Conservation (phyloP, 2,329 filamentous ascomycete species). For the Aspergillus sergii region DNA sequence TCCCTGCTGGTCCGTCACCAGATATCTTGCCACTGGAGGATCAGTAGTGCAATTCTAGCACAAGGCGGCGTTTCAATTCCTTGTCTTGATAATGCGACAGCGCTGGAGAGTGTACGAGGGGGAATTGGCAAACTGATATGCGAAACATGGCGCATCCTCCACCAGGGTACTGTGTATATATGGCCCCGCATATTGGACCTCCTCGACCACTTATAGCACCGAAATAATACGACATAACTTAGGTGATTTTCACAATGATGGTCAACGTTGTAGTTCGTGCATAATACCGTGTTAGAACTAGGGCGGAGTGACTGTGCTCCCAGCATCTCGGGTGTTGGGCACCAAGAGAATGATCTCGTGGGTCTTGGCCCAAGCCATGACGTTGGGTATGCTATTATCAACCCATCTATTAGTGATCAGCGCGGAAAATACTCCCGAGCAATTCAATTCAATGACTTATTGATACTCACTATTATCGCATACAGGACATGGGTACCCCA, state of each 20-base stretch:
- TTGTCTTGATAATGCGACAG: background rate
- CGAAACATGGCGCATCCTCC: background rate
- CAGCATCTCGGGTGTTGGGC: background rate
- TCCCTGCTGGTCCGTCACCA: slow-evolving; percentile 31
- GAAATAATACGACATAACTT: background rate
- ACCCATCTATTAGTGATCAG: background rate
- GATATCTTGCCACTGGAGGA: slow-evolving; percentile 26
- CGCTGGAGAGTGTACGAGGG: background rate
- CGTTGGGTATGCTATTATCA: background rate
- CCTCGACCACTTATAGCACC: background rate
- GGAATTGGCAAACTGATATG: background rate
- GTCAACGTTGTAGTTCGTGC: background rate
- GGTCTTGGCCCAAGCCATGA: background rate
- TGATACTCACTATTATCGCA: background rate
- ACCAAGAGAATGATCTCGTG: background rate
- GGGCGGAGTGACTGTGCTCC: background rate
- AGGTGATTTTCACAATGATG: background rate
- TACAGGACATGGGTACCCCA: background rate
- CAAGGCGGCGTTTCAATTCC: background rate
- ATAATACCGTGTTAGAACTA: background rate
- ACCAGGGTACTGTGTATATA: background rate
- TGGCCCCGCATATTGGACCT: background rate
- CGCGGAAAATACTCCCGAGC: background rate
- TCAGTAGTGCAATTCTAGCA: background rate
- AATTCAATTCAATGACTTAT: background rate